Base-by-base conservation (phyloP, 257 asterid genomes). In the Nicotiana attenuata region DNA sequence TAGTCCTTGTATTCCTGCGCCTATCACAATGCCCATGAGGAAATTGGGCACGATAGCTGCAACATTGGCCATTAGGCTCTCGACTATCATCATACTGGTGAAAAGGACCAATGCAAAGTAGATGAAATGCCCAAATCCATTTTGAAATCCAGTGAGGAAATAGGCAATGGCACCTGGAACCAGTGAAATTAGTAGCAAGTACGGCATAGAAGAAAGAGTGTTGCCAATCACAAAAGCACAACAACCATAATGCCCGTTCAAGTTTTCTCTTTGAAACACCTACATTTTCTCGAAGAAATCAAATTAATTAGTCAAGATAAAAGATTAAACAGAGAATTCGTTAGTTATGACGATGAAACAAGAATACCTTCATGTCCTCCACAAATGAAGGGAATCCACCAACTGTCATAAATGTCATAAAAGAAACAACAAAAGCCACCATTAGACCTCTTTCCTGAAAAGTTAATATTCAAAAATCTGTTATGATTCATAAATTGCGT, bases 361-460 rank as follows among this genome's bases (percentile, higher is more conserved):
- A n/a, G 0, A 2, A 20, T 28, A 89, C 90, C 88, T 90, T 90
- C 92, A 90, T 90, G 41, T 90, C 92, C 81, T 90, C 92, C 28
- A 86, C 89, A 35, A 90, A 87, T n/a, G 94, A 91, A 61, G 90
- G 91, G 84, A 91, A 89, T 55, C 94, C 92, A 35, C 92, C 90
- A 13, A 85, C 59, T 5, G 92, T 86, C 94, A 91, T 91, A 73
- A 90, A 86, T 16, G 92, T 90, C 69, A 90, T 80, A 87, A 91
- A 91, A 17, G 90, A 65, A 47, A 87, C 83, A 6, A 91, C 91
- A 76, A 92, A 92, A 88, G 85, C 84, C 8, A 92, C 83, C 86
- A 84, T 83, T n/a, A 80, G 61, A 31, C 77, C 86, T 61, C 83
- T 77, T 26, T 86, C 94, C 94, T 88, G 82, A 17, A 83, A 35